A percentile compares a stretch with the other conserved stretches of the same genome.
phyloP scores from a whole-genome alignment of 345 rosid genomes.

The Aurinia saxatilis region DNA sequence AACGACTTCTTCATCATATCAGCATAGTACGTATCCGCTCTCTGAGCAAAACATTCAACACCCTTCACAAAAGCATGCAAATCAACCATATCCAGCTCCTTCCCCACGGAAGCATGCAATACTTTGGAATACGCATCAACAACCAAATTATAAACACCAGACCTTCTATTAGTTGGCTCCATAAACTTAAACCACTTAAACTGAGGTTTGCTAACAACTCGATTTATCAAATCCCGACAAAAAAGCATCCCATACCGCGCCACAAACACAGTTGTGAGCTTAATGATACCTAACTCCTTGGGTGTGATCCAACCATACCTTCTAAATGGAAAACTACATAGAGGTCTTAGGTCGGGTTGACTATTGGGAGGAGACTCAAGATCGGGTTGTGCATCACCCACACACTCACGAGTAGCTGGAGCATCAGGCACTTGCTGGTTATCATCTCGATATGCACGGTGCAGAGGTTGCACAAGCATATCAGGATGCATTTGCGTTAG shows the following conservation, averaged over 20 bases:
- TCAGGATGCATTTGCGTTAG: neutral
- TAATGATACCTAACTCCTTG: constrained; percentile 63
- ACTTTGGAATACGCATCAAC: constrained; percentile 70
- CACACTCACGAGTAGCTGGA: too few relatives aligned
- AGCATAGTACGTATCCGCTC: too few relatives aligned
- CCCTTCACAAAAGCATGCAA: too few relatives aligned
- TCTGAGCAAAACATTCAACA: too few relatives aligned
- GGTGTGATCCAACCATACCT: constrained; percentile 52
- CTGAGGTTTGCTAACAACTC: constrained; percentile 42
- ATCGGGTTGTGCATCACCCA: too few relatives aligned
- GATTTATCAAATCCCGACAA: constrained; percentile 49
- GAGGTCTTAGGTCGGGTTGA: too few relatives aligned
- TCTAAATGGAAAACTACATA: neutral
- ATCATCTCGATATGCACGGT: too few relatives aligned
- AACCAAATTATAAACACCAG: constrained; percentile 49
- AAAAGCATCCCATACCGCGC: constrained; percentile 62
- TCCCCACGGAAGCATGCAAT: too few relatives aligned
- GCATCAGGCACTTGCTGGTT: too few relatives aligned
- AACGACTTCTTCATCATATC: too few relatives aligned
- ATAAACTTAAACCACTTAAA: constrained; percentile 34
- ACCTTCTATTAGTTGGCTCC: constrained; percentile 66
- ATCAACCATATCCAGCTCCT: too few relatives aligned
- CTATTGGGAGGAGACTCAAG: too few relatives aligned
- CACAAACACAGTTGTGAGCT: constrained; percentile 66
- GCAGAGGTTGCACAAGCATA: neutral